A percentile compares a stretch with the other conserved stretches of the same genome.
Conservation (phyloP, 2,329 filamentous ascomycete species). For the Pseudocercospora crystallina region DNA sequence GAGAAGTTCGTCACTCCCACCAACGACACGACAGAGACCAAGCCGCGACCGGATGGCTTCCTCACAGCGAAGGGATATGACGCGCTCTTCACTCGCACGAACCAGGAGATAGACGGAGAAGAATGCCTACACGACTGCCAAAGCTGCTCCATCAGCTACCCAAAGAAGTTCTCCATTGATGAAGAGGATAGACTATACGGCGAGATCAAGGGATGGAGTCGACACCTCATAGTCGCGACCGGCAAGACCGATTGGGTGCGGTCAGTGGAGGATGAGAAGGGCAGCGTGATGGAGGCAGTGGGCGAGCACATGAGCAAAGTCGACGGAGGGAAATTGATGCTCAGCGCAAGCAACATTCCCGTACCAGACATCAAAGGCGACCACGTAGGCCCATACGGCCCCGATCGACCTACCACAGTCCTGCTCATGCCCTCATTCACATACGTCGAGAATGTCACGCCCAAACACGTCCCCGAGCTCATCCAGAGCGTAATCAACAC, state of each 20-base stretch:
- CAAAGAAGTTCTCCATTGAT: conserved; percentile 71
- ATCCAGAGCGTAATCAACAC: conserved; percentile 69
- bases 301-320: conserved; percentile 37
- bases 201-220: conserved; percentile 80
- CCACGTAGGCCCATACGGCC: conserved; percentile 52
- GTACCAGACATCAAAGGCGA: conserved; percentile 64
- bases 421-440: conserved; percentile 84
- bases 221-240: conserved; percentile 90
- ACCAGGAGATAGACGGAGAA: conserved; percentile 77
- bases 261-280: conserved; percentile 82
- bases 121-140: conserved; percentile 87
- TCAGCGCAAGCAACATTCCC: conserved; percentile 89
- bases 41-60: conserved; percentile 43
- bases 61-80: conserved; percentile 47
- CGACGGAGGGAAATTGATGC: conserved; percentile 66
- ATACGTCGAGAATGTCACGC: conserved; percentile 79
- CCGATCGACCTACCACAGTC: conserved; percentile 70
- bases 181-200: conserved; percentile 79
- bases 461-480: conserved; percentile 68
- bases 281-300: conserved; percentile 57
- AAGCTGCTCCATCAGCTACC: conserved; percentile 75
- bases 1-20: conserved; percentile 24
- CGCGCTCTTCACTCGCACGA: conserved; percentile 71
- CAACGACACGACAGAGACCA: conserved; percentile 21
- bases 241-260: conserved; percentile 93